phyloP scores from a whole-genome alignment of 768 basidiomycete species.

The Wakefieldia striispora region DNA sequence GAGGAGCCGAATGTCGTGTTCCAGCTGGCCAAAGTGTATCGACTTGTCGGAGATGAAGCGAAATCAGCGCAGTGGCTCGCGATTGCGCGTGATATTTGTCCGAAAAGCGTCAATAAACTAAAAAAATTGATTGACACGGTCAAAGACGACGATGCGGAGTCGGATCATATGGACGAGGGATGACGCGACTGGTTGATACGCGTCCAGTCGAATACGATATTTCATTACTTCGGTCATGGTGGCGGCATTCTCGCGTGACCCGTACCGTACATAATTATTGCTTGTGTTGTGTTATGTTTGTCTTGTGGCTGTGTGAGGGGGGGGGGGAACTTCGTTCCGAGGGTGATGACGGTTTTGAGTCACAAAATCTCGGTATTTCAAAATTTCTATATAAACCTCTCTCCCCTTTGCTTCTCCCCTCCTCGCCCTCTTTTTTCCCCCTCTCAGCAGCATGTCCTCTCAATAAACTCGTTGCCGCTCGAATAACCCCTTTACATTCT shows the following conservation, averaged over 20 bases:
- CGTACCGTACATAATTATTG: constrained; percentile 7
- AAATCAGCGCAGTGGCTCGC: constrained; percentile 86
- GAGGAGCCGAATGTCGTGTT: constrained; percentile 97
- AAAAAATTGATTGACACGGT: constrained; percentile 73
- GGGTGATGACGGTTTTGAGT: constrained; percentile 29
- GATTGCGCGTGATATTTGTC: constrained; percentile 89
- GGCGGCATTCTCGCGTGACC: constrained; percentile 27
- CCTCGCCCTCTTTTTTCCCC: constrained; percentile 22
- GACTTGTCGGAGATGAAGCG: constrained; percentile 71
- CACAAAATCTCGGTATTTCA: constrained; percentile 31
- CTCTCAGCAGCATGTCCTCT: constrained; percentile 40
- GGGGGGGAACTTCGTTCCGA: constrained; percentile 35
- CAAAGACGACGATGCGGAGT: constrained; percentile 55
- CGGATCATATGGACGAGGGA: constrained; percentile 76
- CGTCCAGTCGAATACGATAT: constrained; percentile 1
- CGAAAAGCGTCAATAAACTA: constrained; percentile 83
- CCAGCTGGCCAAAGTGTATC: constrained; percentile 91
- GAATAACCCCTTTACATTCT: constrained; percentile 7
- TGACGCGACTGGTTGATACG: constrained; percentile 33
- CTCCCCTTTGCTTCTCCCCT: constrained; percentile 19
- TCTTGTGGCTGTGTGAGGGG: constrained; percentile 28
- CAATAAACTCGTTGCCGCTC: constrained; percentile 16
- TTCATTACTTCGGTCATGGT: constrained; percentile 4
- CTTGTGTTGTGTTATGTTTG: constrained; percentile 22
- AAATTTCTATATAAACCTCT: constrained; percentile 46